Evolutionary conservation across 306 rosid species (phyloP), one percentile per base, ranked within the genome.

Genomic region (Erythrophleum fordii): DNA sequence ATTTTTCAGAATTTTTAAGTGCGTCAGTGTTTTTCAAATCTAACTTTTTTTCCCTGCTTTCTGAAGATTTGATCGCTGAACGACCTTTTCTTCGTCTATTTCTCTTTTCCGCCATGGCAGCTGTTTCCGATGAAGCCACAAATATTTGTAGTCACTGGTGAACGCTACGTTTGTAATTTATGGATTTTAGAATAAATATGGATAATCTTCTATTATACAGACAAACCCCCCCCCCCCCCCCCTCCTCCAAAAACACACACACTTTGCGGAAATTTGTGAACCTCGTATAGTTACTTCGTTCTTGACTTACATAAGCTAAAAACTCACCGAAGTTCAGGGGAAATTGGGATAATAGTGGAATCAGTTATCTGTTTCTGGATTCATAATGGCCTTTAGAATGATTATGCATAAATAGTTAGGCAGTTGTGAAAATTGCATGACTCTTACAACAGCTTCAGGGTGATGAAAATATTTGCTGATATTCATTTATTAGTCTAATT

Each of bases 61-160:
- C 71, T 55, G 80, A 62, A 81, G 83, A 77, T 81, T 79, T 62
- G 80, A 42, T 77, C 83, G 72, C 28, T 25, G 62, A 45, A 53
- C 82, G 35, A 61, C 51, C 52, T 49, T 69, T 66, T 46, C 20
- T 16, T 69, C 23, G 53, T 61, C 12, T n/a, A 2, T 22, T 22
- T 81, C 35, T 52, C 46, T 70, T 20, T 31, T 75, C 77, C 82
- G 58, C 77, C 81, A 93, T 93, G 98, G 95, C 86, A 71, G 75
- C 79, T 80, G 89, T 75, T 39, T 83, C 86, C 29, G 95, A 90
- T 59, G 90, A 90, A 45, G 71, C 82, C 80, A 80, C 85, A 12
- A 79, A 69, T 73, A 22, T 81, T n/a, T 93, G 98, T 89, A 75
- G 66, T 77, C 97, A 93, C 97, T 93, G 98, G 98, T 93, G 86